Evolutionary conservation across 805 yeast genomes (phyloP).

Genomic region (Tetrapisispora namnaoensis): DNA sequence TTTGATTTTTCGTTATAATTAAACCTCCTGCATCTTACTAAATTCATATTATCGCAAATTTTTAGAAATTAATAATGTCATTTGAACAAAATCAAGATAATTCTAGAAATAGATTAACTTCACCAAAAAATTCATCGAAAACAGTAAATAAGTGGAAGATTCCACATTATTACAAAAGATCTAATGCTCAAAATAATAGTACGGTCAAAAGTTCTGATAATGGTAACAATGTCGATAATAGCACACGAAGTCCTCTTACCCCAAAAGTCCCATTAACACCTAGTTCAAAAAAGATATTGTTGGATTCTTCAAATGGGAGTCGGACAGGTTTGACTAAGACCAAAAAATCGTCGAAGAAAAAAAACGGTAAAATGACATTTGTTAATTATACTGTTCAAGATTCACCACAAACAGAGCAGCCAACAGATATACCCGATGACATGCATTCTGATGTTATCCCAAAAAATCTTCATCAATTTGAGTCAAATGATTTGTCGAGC

Average conservation of each 20-base stretch:
- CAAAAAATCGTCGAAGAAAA: constrained; percentile 11
- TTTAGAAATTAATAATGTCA: not conserved
- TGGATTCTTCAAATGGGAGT: constrained; percentile 15
- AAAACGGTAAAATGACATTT: constrained; percentile 25
- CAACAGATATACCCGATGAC: not conserved
- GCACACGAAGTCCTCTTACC: constrained; percentile 1
- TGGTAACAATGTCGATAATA: not conserved
- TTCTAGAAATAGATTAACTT: not conserved
- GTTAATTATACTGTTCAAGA: constrained; percentile 29
- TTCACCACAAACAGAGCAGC: constrained; percentile 1
- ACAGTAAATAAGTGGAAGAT: constrained; percentile 27
- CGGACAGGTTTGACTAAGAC: constrained; percentile 11
- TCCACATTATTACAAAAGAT: constrained; percentile 27
- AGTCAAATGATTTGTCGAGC: not conserved
- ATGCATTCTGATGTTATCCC: not conserved
- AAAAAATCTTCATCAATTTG: not conserved
- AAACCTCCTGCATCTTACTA: not conserved
- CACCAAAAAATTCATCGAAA: constrained; percentile 8
- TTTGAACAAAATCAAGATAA: not conserved
- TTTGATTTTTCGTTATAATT: too few relatives aligned
- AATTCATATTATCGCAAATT: not conserved
- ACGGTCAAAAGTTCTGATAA: not conserved
- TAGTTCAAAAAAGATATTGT: constrained; percentile 23
- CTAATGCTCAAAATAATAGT: constrained; percentile 2
- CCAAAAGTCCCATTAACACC: constrained; percentile 16